Percentiles rank a stretch among this genome's conserved stretches.
Evolutionary conservation across 805 yeast species (phyloP).

Genomic region (Scheffersomyces amazonensis): DNA sequence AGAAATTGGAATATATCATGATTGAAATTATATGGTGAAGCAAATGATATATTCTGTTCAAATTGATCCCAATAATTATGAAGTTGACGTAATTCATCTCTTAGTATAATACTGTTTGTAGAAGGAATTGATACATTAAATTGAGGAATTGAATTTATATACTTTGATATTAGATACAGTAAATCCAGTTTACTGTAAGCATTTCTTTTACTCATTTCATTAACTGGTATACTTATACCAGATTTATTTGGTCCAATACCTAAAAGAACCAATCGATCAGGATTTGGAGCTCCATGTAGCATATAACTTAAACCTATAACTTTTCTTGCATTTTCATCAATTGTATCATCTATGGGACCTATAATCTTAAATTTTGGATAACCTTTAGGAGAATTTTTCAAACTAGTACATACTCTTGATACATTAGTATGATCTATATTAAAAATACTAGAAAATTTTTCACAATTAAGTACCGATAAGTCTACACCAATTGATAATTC

Average conservation of each 20-base stretch:
- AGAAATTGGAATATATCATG: conserved; percentile 3
- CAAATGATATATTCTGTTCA: background rate
- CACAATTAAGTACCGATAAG: background rate
- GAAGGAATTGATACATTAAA: background rate
- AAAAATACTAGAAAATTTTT: background rate
- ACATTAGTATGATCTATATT: background rate
- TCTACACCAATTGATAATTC: background rate
- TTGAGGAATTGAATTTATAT: background rate
- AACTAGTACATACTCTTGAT: background rate
- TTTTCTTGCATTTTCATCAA: conserved; percentile 26
- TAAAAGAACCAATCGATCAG: conserved; percentile 27
- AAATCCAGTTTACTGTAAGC: background rate
- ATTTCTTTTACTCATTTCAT: background rate
- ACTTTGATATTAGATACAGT: background rate
- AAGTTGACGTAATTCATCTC: background rate
- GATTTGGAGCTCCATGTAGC: conserved; percentile 21
- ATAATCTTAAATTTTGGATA: conserved; percentile 15
- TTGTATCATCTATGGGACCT: conserved; percentile 15
- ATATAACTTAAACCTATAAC: conserved; percentile 33
- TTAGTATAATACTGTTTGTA: background rate
- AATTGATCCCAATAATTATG: background rate
- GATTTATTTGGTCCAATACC: conserved; percentile 19
- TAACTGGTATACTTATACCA: conserved; percentile 18
- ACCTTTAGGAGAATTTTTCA: background rate
- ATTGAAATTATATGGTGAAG: background rate